Percentiles rank a stretch among this genome's conserved stretches.
Evolutionary conservation across 768 basidiomycete genomes (phyloP).

Genomic region (Pisolithus marmoratus): DNA sequence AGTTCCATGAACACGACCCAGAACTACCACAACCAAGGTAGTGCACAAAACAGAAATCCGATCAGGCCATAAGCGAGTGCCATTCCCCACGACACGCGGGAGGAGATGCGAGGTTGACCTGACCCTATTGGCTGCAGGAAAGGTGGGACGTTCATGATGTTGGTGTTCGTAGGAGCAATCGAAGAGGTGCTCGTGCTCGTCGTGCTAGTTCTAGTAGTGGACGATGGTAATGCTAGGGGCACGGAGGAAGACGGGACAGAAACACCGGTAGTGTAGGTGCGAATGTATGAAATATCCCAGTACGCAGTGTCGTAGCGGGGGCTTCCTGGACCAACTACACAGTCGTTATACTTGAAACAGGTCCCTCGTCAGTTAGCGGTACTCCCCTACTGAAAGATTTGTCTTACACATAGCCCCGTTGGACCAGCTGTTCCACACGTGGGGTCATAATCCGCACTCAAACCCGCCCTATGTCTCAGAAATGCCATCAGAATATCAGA

Average conservation of each 20-base stretch:
- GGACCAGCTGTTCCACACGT: conserved; percentile 35
- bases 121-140: no score
- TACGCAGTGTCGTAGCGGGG: conserved; percentile 54
- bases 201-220: no score
- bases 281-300: conserved; percentile 64
- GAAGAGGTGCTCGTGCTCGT: no score
- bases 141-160: no score
- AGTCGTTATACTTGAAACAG: conserved; percentile 40
- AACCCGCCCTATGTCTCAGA: conserved; percentile 41
- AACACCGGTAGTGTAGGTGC: conserved; percentile 42
- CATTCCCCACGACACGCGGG: no score
- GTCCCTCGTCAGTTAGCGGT: background rate
- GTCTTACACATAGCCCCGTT: conserved; percentile 40
- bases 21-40: no score
- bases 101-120: no score
- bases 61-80: no score
- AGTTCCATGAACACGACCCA: no score
- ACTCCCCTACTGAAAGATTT: background rate
- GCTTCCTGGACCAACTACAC: conserved; percentile 49
- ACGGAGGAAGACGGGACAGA: conserved; percentile 7
- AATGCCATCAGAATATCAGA: background rate
- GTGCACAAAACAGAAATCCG: no score
- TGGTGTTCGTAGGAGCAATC: no score
- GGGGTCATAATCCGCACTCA: conserved; percentile 34
- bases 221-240: background rate